Conservation (phyloP, 495 filamentous ascomycete species). For the Hypoxylon intermedium region DNA sequence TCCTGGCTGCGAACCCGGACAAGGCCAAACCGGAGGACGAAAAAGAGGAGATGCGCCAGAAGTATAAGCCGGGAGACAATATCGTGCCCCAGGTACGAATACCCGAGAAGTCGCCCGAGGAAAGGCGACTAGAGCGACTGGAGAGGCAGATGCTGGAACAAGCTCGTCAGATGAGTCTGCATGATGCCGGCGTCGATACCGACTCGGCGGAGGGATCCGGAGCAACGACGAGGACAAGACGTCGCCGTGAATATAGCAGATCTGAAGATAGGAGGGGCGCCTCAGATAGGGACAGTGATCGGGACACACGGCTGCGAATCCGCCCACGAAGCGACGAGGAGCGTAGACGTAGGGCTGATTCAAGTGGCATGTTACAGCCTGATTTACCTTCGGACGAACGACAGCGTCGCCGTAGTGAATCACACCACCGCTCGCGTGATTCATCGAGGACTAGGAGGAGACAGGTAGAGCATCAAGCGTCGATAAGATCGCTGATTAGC, state of each 20-base stretch:
- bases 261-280: conserved; percentile 44
- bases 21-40: conserved; percentile 70
- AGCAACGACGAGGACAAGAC: conserved; percentile 53
- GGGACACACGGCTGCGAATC: conserved; percentile 35
- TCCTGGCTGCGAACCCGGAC: conserved; percentile 75
- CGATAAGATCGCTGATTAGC: conserved; percentile 81
- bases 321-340: conserved; percentile 40
- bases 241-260: conserved; percentile 54
- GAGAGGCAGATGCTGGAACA: conserved; percentile 74
- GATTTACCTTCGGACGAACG: conserved; percentile 42
- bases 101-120: conserved; percentile 50
- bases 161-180: conserved; percentile 73
- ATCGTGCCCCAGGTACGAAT: conserved; percentile 66
- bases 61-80: conserved; percentile 79
- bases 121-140: conserved; percentile 63
- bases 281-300: conserved; percentile 45
- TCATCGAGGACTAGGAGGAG: conserved; percentile 48
- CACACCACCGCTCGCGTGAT: conserved; percentile 45
- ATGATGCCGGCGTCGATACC: conserved; percentile 61
- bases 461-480: conserved; percentile 83
- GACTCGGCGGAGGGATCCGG: conserved; percentile 44
- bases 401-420: conserved; percentile 47
- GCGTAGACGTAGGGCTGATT: conserved; percentile 41
- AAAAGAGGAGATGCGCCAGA: conserved; percentile 69
- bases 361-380: conserved; percentile 41